Conservation (phyloP, 176 grass and related monocot species). For the Triticum timopheevii region DNA sequence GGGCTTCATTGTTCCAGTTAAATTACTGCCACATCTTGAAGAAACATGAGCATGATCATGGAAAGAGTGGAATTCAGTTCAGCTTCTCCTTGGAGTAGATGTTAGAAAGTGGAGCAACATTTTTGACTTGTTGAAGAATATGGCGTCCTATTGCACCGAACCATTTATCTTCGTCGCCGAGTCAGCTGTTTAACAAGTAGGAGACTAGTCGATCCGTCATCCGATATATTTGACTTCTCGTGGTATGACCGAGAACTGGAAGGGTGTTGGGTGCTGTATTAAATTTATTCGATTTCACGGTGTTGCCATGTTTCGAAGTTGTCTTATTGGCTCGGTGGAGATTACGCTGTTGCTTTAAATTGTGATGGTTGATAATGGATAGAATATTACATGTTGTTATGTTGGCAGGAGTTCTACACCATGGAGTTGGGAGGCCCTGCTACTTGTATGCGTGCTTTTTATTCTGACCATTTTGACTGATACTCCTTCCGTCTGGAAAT, state of each 20-base stretch:
- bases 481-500: no score
- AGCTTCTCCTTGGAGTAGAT: slow-evolving; percentile 47
- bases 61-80: slow-evolving; percentile 80
- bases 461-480: neutral
- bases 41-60: slow-evolving; percentile 63
- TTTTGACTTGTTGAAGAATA: neutral
- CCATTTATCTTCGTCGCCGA: neutral
- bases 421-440: neutral
- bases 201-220: neutral
- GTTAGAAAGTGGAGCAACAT: neutral
- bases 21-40: slow-evolving; percentile 77
- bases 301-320: neutral
- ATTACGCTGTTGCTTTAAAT: neutral
- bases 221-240: neutral
- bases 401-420: neutral
- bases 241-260: neutral
- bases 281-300: neutral
- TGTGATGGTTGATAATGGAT: neutral
- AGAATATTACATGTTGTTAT: slow-evolving; percentile 6
- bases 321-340: neutral
- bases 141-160: neutral
- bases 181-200: slow-evolving; percentile 10
- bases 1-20: slow-evolving; percentile 43
- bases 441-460: neutral
- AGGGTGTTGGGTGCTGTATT: neutral